Conservation (phyloP, 2,329 filamentous ascomycete genomes). For the Thielaviopsis musarum region DNA sequence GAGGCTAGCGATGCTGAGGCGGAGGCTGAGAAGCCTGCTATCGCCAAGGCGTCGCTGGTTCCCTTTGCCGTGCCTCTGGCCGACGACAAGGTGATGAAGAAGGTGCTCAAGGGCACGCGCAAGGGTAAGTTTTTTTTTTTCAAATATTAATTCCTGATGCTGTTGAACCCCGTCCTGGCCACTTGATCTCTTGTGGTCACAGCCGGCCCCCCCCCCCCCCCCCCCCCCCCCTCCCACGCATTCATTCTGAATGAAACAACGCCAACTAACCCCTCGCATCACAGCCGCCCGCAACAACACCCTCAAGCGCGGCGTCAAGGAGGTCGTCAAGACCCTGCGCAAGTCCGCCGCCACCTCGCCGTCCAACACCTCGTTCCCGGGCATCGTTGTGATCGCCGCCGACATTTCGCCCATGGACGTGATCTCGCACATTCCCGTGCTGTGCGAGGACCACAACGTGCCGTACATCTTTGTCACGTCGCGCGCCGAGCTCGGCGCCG, state of each 20-base stretch:
- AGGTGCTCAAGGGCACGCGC: conserved; percentile 38
- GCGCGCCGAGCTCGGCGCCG: conserved; percentile 82
- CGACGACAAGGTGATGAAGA: conserved; percentile 58
- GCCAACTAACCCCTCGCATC: conserved; percentile 11
- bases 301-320: conserved; percentile 95
- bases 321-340: conserved; percentile 95
- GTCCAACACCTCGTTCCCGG: conserved; percentile 44
- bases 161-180: too few species aligned
- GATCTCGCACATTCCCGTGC: conserved; percentile 91
- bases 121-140: conserved; percentile 29
- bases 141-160: neutral
- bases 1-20: conserved; percentile 27
- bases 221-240: too few species aligned
- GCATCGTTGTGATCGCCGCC: conserved; percentile 80
- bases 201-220: too few species aligned
- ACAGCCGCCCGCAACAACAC: conserved; percentile 87
- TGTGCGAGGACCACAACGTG: conserved; percentile 95
- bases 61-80: conserved; percentile 71
- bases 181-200: too few species aligned
- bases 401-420: conserved; percentile 98
- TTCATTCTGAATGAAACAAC: neutral
- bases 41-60: conserved; percentile 45
- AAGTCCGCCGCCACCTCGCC: conserved; percentile 64
- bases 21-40: conserved; percentile 19
- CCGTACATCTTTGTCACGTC: conserved; percentile 92